Evolutionary conservation across 2,329 filamentous ascomycete species (phyloP).

Genomic region (Fusarium avenaceum): DNA sequence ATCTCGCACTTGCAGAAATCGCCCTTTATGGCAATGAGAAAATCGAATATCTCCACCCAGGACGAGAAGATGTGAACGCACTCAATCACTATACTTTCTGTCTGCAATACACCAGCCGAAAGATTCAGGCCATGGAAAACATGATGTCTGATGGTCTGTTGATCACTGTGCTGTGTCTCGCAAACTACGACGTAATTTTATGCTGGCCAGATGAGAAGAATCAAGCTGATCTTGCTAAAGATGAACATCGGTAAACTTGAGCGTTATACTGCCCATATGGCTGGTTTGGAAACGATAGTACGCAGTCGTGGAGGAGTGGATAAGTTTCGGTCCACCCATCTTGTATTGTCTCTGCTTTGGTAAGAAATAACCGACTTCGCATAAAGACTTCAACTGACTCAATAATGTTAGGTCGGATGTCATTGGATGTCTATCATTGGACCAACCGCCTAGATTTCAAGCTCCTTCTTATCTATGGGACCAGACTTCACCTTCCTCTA

Average conservation of each 20-base stretch:
- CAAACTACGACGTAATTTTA: conserved; percentile 8
- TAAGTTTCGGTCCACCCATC: background rate
- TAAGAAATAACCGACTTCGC: background rate
- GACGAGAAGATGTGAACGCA: conserved; percentile 2
- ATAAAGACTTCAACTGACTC: background rate
- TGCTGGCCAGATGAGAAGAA: too few relatives aligned
- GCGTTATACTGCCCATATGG: conserved; percentile 8
- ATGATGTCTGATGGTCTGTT: background rate
- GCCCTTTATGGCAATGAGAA: conserved; percentile 1
- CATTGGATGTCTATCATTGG: conserved; percentile 6
- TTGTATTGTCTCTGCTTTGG: conserved; percentile 7
- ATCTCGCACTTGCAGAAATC: conserved; percentile 8
- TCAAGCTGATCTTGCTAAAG: background rate
- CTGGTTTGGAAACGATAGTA: conserved; percentile 4
- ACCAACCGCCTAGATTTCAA: conserved; percentile 2
- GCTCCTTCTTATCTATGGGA: conserved; percentile 4
- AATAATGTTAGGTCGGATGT: conserved; percentile 9
- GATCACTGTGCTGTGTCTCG: conserved; percentile 7
- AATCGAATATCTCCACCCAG: conserved; percentile 3
- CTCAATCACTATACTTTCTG: conserved; percentile 11
- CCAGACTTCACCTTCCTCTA: background rate
- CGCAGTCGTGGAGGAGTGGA: conserved; percentile 2
- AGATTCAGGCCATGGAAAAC: background rate
- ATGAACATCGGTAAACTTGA: conserved; percentile 15
- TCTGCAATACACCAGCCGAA: conserved; percentile 1